Conservation (phyloP, 1,139 yeast species). For the Yamadazyma blattariae region DNA sequence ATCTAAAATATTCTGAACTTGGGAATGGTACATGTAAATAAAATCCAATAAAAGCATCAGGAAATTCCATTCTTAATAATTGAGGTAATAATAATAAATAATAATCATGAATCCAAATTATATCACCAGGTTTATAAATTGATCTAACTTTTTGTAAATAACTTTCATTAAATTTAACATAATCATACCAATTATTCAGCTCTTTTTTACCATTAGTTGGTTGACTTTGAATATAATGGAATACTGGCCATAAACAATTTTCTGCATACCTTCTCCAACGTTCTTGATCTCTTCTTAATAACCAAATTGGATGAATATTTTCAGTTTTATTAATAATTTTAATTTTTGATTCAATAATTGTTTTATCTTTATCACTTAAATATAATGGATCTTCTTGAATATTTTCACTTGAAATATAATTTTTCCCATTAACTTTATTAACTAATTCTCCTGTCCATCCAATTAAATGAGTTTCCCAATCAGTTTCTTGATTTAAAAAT, state of each 20-base stretch:
- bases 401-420: slow-evolving; percentile 13
- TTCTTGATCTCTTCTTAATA: slow-evolving; percentile 65
- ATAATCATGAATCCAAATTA: slow-evolving; percentile 95
- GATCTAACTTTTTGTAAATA: slow-evolving; percentile 75
- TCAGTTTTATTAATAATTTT: slow-evolving; percentile 43
- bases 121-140: slow-evolving; percentile 83
- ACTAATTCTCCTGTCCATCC: slow-evolving; percentile 96
- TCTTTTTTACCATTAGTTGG: slow-evolving; percentile 66
- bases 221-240: slow-evolving; percentile 84
- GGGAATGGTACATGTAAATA: slow-evolving; percentile 93
- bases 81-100: slow-evolving; percentile 84
- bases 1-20: slow-evolving; percentile 89
- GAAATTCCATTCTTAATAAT: slow-evolving; percentile 75
- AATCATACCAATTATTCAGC: slow-evolving; percentile 84
- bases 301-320: slow-evolving; percentile 82
- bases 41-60: slow-evolving; percentile 77
- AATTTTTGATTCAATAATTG: slow-evolving; percentile 41
- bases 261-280: slow-evolving; percentile 92
- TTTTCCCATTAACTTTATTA: slow-evolving; percentile 25
- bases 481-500: slow-evolving; percentile 60
- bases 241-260: slow-evolving; percentile 87
- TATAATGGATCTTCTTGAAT: slow-evolving; percentile 59
- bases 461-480: slow-evolving; percentile 84
- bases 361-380: slow-evolving; percentile 55
- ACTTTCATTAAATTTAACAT: slow-evolving; percentile 86